Evolutionary conservation across 1,284 basidiomycete genomes (phyloP), one percentile per base, ranked within the genome.

Genomic region (Cryptococcus deneoformans): DNA sequence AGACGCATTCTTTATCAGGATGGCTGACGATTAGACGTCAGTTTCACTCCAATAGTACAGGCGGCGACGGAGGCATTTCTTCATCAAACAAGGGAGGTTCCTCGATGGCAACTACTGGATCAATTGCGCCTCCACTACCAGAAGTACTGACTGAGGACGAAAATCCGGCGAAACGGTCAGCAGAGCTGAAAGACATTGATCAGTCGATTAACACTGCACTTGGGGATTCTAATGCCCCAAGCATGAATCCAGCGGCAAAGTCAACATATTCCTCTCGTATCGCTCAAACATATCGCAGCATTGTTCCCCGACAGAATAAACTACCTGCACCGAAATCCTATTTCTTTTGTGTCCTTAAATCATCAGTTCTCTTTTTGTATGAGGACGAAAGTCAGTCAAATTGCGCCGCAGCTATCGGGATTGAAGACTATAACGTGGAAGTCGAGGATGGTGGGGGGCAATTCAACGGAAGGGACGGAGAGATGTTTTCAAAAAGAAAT

Each of bases 341-440:
- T 82, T 95, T 89, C 85, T 94, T 87, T 75, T 87, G 87, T 54
- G 88, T 87, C 3, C 82, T 96, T 70, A 95, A 94, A 81, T 89
- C 89, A 46, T 87, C 85, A 65, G 86, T 93, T 39, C 80, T 97
- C 24, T 96, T 91, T 75, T 80, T 97, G 20, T 95, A 95, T 78
- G 90, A 94, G 74, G 89, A 92, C 76, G 90, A 94, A 76, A 82
- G 81, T 34, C 89, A 90, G 85, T 83, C 83, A 46, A 91, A 95
- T 67, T 92, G 89, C 77, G 87, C 88, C 67, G 90, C 87, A 3
- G 92, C 86, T 10, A 84, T 97, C 50, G 87, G 92, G 72, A 79
- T 96, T 51, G 70, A 77, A 48, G 73, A 85, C 8, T 88, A 92
- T 74, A 82, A 87, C 51, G 87, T 93, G 43, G 77, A 82, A 29